Conservation (phyloP, 257 asterid species). For the Nicotiana knightiana region DNA sequence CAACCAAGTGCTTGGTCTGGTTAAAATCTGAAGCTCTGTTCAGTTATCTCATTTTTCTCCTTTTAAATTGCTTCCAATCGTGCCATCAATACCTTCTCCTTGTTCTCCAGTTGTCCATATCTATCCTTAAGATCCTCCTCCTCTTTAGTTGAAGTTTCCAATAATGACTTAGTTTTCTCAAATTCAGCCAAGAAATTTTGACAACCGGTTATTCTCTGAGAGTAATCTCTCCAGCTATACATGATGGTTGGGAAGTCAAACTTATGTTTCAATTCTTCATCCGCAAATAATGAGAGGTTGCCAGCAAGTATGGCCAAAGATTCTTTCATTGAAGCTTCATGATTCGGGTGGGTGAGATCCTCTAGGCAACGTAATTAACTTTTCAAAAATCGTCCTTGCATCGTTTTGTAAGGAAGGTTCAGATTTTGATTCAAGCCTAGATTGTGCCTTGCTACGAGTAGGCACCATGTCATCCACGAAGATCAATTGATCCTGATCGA, state of each 20-base stretch:
- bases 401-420: not conserved
- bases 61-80: not conserved
- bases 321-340: constrained; percentile 1
- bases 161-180: not conserved
- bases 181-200: not conserved
- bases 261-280: not conserved
- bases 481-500: not conserved
- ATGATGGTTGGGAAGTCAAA: not conserved
- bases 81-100: not conserved
- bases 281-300: not conserved
- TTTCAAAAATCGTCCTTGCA: not conserved
- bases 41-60: not conserved
- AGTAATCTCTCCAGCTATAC: not conserved
- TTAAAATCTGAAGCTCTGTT: not conserved
- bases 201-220: not conserved
- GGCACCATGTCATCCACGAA: not conserved
- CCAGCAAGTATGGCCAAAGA: not conserved
- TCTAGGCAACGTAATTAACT: not conserved
- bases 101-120: not conserved
- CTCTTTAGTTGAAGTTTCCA: not conserved
- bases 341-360: not conserved
- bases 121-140: not conserved
- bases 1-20: not conserved
- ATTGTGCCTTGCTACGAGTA: not conserved
- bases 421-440: not conserved